These are phyloP conservation scores for Ophiostoma sp. DNA, from an alignment of 2,329 filamentous ascomycete species.

Conservation along the genomic window DNA sequence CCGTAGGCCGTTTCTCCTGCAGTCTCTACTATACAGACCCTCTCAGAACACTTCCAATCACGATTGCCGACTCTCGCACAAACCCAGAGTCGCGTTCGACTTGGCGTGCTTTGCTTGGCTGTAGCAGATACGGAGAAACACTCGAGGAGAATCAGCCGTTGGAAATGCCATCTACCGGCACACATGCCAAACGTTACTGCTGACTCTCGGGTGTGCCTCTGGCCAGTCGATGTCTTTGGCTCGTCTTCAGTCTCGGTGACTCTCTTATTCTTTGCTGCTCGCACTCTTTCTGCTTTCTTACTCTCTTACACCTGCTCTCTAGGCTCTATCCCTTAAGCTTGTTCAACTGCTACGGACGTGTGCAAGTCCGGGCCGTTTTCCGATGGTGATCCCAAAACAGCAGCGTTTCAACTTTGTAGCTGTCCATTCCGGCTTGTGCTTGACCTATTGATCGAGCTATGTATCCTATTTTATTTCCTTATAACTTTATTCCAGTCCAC, in stretches of 20 bases:
- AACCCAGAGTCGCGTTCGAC: constrained; percentile 12
- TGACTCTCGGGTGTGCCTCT: background rate
- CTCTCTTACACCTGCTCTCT: background rate
- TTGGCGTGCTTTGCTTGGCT: constrained; percentile 8
- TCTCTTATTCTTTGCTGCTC: background rate
- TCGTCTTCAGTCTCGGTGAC: too few relatives aligned
- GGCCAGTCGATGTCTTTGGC: background rate
- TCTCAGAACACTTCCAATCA: background rate
- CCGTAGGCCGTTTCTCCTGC: background rate
- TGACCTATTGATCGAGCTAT: background rate
- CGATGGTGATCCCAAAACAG: constrained; percentile 1
- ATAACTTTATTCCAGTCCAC: background rate
- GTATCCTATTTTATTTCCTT: background rate
- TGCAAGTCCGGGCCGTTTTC: background rate
- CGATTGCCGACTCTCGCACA: constrained; percentile 13
- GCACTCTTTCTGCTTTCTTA: background rate
- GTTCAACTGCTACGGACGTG: constrained; percentile 8
- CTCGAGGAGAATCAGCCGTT: constrained; percentile 1
- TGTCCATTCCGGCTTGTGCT: background rate
- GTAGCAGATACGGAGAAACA: constrained; percentile 10
- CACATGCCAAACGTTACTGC: constrained; percentile 12
- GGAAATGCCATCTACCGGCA: constrained; percentile 3
- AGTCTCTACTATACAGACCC: background rate
- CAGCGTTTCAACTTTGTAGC: background rate
- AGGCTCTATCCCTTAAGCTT: background rate